Evolutionary conservation across 2,329 filamentous ascomycete genomes (phyloP), one percentile per base, ranked within the genome.

Genomic region (Claviceps arundinis): DNA sequence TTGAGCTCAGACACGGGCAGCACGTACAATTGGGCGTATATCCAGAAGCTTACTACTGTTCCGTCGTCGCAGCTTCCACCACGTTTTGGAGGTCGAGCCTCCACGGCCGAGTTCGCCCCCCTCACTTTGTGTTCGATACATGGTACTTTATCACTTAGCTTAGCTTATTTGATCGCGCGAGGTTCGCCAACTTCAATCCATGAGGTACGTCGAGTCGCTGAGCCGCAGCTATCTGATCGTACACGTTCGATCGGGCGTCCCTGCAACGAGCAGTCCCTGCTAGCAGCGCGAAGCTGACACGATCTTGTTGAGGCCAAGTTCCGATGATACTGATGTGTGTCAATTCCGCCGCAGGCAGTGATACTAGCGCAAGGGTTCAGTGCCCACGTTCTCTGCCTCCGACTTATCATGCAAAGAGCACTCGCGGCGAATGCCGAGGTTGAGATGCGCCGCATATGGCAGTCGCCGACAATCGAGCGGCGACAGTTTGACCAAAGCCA

Each of bases 121-220:
- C 40, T 66, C 64, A 53, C 61, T 63, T 5, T 58, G 58, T 47
- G 59, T 61, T 52, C 62, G 62, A n/a, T 64, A 59, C 50, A 66
- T 47, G 34, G 1, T 14, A 22, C 34, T 37, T 38, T 22, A 22
- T 22, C 7, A 4, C 13, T 14, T 24, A 3, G 7, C 4, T 45
- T 45, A 5, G 24, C 14, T 45, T 30, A n/a, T n/a, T 45, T n/a
- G 7, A 26, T 45, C 7, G 24, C 24, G 26, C 24, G 16, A 34
- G 13, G 2, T n/a, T 22, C 7, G 14, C 43, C 24, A 3, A 17
- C 5, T 45, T 30, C 43, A 11, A 26, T 4, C 16, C 43, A 45
- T 17, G 43, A 45, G 43, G 4, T 30, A n/a, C 24, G 13, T 16
- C 16, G 9, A 30, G 4, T 34, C 8, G 43, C 43, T 7, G 24